Conservation (phyloP, 2,329 filamentous ascomycete species). For the Dothiorella sarmentorum region DNA sequence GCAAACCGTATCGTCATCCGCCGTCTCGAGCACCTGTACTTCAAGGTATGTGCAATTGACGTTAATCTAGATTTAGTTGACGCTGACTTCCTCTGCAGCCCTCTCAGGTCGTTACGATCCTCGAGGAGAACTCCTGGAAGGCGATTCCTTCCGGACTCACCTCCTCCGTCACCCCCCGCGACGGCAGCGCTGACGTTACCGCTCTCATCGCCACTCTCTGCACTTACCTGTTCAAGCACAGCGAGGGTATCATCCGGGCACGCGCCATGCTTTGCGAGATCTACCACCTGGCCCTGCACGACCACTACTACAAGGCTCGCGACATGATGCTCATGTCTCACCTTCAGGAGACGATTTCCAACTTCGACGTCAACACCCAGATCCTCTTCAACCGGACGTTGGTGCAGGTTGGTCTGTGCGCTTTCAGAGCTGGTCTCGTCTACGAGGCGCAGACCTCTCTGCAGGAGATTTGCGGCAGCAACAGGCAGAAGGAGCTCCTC, state of each 20-base stretch:
- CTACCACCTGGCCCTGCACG: conserved; percentile 95
- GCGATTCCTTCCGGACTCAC: conserved; percentile 65
- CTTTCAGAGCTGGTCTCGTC: conserved; percentile 93
- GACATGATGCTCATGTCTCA: conserved; percentile 99
- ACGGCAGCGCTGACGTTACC: conserved; percentile 63
- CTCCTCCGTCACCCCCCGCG: conserved; percentile 76
- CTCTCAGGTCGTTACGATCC: conserved; percentile 83
- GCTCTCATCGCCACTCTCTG: conserved; percentile 81
- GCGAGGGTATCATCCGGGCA: conserved; percentile 92
- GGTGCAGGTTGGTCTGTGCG: conserved; percentile 95
- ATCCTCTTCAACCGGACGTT: conserved; percentile 98
- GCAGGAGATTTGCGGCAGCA: conserved; percentile 96
- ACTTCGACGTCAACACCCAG: conserved; percentile 94
- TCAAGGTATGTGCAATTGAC: too few relatives aligned
- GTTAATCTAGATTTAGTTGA: too few relatives aligned
- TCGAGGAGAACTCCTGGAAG: conserved; percentile 95
- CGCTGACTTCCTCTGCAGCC: too few relatives aligned
- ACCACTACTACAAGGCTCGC: conserved; percentile 95
- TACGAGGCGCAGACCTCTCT: conserved; percentile 98
- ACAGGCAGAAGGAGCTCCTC: conserved; percentile 94
- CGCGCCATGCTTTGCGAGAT: conserved; percentile 98
- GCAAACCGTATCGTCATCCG: conserved; percentile 92
- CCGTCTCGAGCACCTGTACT: conserved; percentile 95
- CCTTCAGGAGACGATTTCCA: conserved; percentile 92
- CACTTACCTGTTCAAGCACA: conserved; percentile 91